Evolutionary conservation across 305 asterid species (phyloP).

Genomic region (Fraxinus ornus): DNA sequence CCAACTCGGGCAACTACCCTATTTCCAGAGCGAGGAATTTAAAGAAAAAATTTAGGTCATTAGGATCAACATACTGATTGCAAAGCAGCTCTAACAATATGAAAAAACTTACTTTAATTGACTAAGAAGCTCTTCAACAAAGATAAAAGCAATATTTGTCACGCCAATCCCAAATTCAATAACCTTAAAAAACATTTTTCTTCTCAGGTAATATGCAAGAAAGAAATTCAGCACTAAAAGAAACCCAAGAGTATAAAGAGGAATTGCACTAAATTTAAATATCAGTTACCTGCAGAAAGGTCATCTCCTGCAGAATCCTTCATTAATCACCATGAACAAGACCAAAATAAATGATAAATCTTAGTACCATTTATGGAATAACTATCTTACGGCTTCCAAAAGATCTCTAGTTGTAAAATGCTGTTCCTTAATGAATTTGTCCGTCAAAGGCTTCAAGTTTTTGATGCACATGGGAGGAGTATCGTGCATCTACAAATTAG

Average conservation of each 20-base stretch:
- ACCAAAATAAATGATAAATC: slow-evolving; percentile 25
- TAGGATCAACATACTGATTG: slow-evolving; percentile 9
- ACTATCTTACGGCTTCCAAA: slow-evolving; percentile 64
- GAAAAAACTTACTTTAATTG: slow-evolving; percentile 63
- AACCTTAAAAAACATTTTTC: slow-evolving; percentile 36
- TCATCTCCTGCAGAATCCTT: slow-evolving; percentile 56
- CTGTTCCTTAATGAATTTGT: slow-evolving; percentile 63
- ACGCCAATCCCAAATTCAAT: slow-evolving; percentile 60
- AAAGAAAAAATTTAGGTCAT: neutral
- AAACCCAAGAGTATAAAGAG: slow-evolving; percentile 13
- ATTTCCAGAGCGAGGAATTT: neutral
- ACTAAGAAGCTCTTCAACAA: slow-evolving; percentile 60
- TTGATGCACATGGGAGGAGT: slow-evolving; percentile 57
- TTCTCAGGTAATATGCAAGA: slow-evolving; percentile 24
- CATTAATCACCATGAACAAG: slow-evolving; percentile 27
- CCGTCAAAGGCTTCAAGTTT: slow-evolving; percentile 49
- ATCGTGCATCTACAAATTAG: slow-evolving; percentile 57
- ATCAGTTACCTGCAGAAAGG: slow-evolving; percentile 59
- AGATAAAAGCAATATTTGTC: slow-evolving; percentile 43
- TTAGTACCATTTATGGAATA: slow-evolving; percentile 22
- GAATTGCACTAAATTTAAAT: neutral
- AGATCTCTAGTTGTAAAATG: slow-evolving; percentile 67
- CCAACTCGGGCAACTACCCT: slow-evolving; percentile 67
- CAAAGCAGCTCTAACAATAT: neutral
- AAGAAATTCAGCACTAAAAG: slow-evolving; percentile 11